These are phyloP conservation scores for Xylaria sp. DNA, from an alignment of 2,329 filamentous ascomycete species.

Conservation along the genomic window DNA sequence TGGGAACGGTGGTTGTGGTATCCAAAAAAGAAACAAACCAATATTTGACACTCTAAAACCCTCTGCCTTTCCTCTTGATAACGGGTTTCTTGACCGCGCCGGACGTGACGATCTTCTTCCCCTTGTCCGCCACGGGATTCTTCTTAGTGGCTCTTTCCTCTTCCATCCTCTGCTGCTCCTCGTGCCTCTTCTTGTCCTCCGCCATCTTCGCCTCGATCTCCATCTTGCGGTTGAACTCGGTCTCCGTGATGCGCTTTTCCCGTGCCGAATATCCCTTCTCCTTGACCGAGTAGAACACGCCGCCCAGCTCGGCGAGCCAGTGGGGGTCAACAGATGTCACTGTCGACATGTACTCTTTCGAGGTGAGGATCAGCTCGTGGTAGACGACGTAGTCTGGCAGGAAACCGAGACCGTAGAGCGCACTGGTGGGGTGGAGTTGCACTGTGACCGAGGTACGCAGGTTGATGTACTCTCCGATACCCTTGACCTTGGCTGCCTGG, in stretches of 20 bases:
- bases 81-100: conserved; percentile 66
- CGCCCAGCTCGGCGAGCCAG: conserved; percentile 94
- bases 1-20: background rate
- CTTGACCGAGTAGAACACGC: conserved; percentile 96
- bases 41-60: conserved; percentile 46
- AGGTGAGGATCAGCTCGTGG: conserved; percentile 95
- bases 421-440: conserved; percentile 90
- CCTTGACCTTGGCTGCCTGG: conserved; percentile 93
- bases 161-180: conserved; percentile 57
- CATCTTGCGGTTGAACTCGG: conserved; percentile 89
- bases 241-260: conserved; percentile 84
- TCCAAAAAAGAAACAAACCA: conserved; percentile 5
- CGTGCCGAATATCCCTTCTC: conserved; percentile 93
- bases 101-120: conserved; percentile 63
- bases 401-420: conserved; percentile 89
- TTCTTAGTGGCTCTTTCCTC: conserved; percentile 51
- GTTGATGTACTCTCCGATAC: conserved; percentile 97
- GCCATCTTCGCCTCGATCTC: conserved; percentile 94
- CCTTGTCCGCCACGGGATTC: conserved; percentile 38
- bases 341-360: conserved; percentile 97
- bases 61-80: conserved; percentile 57
- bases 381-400: conserved; percentile 97
- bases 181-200: conserved; percentile 73
- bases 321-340: conserved; percentile 95
- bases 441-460: conserved; percentile 92